Evolutionary conservation across 2,329 filamentous ascomycete species (phyloP).

Genomic region (Hypomyces perniciosus): DNA sequence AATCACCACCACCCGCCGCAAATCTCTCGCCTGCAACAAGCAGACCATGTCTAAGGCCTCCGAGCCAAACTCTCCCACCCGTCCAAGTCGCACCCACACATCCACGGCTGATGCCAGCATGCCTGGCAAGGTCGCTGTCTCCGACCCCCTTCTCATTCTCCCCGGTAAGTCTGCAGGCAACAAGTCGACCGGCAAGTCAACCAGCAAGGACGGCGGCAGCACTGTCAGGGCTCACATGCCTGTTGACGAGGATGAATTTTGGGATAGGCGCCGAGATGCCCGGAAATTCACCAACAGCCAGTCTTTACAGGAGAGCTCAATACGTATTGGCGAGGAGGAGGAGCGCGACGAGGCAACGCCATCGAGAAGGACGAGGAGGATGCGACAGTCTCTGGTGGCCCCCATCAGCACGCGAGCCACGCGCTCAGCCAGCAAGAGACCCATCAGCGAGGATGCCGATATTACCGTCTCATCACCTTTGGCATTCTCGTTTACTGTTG

Average conservation of each 20-base stretch:
- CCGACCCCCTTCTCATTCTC: constrained; percentile 28
- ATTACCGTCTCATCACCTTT: constrained; percentile 45
- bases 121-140: constrained; percentile 33
- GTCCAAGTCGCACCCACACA: constrained; percentile 19
- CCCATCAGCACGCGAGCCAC: constrained; percentile 37
- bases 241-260: constrained; percentile 27
- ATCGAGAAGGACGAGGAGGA: constrained; percentile 27
- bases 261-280: constrained; percentile 32
- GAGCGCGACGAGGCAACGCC: constrained; percentile 26
- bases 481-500: constrained; percentile 39
- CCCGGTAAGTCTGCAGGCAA: constrained; percentile 19
- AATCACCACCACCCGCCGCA: constrained; percentile 33
- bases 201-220: constrained; percentile 19
- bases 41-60: constrained; percentile 31
- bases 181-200: constrained; percentile 15
- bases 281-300: constrained; percentile 34
- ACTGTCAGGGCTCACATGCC: constrained; percentile 23
- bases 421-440: constrained; percentile 46
- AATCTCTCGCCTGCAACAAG: constrained; percentile 34
- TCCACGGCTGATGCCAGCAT: constrained; percentile 31
- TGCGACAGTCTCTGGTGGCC: constrained; percentile 30
- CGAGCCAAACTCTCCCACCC: constrained; percentile 30
- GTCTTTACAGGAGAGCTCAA: constrained; percentile 32
- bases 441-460: constrained; percentile 48
- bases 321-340: constrained; percentile 26